These are phyloP conservation scores for Solanum hybrid DNA, from an alignment of 305 asterid species.

Conservation along the genomic window DNA sequence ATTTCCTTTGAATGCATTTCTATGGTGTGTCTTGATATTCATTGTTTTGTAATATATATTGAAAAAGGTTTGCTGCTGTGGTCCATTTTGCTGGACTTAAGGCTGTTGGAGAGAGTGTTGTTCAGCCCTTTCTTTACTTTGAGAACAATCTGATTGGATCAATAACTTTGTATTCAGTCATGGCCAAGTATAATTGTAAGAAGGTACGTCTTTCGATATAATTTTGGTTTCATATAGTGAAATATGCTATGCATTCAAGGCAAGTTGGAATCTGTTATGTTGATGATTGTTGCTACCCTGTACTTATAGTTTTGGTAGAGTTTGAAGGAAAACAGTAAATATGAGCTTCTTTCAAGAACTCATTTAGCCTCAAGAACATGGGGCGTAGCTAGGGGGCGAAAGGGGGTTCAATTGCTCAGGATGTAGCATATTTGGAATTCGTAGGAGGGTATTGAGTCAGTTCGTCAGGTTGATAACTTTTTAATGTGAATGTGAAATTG, in stretches of 20 bases:
- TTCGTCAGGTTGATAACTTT: background rate
- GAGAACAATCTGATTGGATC: conserved; percentile 87
- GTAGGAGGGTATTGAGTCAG: background rate
- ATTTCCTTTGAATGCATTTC: background rate
- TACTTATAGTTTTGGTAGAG: background rate
- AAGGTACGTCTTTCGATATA: conserved; percentile 35
- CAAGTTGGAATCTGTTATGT: background rate
- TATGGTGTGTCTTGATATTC: background rate
- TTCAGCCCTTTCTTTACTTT: conserved; percentile 64
- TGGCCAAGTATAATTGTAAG: conserved; percentile 80
- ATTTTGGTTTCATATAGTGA: background rate
- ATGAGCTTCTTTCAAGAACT: background rate
- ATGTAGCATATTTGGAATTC: background rate
- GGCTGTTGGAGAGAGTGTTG: conserved; percentile 96
- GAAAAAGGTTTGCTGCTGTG: conserved; percentile 68
- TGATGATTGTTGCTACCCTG: background rate
- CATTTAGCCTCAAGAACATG: background rate
- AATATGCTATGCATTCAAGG: background rate
- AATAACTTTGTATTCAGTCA: conserved; percentile 48
- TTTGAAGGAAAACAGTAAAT: background rate
- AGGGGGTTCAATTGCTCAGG: background rate
- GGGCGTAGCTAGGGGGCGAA: background rate
- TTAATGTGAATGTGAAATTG: conserved; percentile 6
- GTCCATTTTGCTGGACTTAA: conserved; percentile 94
- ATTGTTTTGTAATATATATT: background rate